phyloP scores from a whole-genome alignment of 2,329 filamentous ascomycete species.

The Tricladium varicosporioides region DNA sequence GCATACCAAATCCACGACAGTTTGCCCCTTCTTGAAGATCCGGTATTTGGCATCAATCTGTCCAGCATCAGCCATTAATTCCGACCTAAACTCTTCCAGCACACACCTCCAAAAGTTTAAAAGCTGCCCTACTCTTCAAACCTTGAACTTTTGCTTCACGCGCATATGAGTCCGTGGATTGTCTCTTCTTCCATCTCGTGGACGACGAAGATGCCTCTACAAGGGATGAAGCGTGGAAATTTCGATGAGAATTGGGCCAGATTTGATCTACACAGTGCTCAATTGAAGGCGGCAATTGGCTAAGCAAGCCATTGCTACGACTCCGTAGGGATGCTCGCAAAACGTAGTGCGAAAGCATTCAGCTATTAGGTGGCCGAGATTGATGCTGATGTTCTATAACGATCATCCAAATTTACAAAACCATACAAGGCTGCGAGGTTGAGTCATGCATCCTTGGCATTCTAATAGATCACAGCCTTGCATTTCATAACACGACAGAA shows the following conservation, averaged over 20 bases:
- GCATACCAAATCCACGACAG: constrained; percentile 81
- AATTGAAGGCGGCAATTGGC: not conserved
- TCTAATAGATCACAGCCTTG: too few relatives aligned
- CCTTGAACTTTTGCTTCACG: constrained; percentile 74
- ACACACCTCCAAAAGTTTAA: constrained; percentile 81
- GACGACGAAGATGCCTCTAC: constrained; percentile 51
- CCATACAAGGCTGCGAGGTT: too few relatives aligned
- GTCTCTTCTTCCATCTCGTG: constrained; percentile 79
- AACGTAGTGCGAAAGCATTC: constrained; percentile 28
- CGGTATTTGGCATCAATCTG: constrained; percentile 80
- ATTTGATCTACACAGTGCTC: not conserved
- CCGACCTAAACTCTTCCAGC: not conserved
- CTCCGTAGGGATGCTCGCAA: constrained; percentile 17
- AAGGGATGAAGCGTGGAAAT: constrained; percentile 1
- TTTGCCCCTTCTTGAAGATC: constrained; percentile 77
- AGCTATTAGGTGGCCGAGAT: constrained; percentile 8
- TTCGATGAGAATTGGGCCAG: not conserved
- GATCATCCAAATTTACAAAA: not conserved
- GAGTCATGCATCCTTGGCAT: too few relatives aligned
- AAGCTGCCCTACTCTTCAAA: constrained; percentile 87
- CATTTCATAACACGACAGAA: too few relatives aligned
- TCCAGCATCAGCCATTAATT: constrained; percentile 3
- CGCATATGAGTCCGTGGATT: constrained; percentile 69
- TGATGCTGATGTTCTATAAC: not conserved
- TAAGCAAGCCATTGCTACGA: constrained; percentile 4